Percentiles rank a stretch among this genome's conserved stretches.
phyloP scores from a whole-genome alignment of 768 basidiomycete species.

The Hypholoma fasciculare region DNA sequence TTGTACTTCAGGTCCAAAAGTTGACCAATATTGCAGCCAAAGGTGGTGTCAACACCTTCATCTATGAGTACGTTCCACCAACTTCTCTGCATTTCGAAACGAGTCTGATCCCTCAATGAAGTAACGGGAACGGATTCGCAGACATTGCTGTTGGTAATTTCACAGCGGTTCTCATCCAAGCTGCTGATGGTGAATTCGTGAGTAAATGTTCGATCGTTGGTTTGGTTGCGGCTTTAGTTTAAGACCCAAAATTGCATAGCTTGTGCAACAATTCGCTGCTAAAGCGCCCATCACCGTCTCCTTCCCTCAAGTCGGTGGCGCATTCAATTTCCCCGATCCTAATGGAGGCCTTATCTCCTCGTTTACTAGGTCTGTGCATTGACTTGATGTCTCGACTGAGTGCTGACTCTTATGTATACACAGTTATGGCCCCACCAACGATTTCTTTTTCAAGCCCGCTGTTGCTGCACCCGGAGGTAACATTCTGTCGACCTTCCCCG shows the following conservation, averaged over 20 bases:
- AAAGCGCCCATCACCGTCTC: slow-evolving; percentile 41
- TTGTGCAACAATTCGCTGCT: slow-evolving; percentile 50
- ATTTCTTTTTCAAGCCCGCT: slow-evolving; percentile 53
- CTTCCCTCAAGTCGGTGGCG: slow-evolving; percentile 47
- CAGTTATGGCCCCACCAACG: slow-evolving; percentile 60
- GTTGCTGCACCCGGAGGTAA: slow-evolving; percentile 50
- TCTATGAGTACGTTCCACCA: slow-evolving; percentile 50
- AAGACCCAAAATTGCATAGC: slow-evolving; percentile 25
- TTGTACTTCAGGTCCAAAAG: slow-evolving; percentile 41
- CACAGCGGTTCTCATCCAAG: slow-evolving; percentile 50
- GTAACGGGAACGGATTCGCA: slow-evolving; percentile 49
- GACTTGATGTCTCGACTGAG: not conserved
- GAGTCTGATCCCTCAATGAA: slow-evolving; percentile 18
- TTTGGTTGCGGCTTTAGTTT: not conserved
- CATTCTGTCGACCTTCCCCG: slow-evolving; percentile 45
- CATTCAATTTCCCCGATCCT: slow-evolving; percentile 45
- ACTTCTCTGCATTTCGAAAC: not conserved
- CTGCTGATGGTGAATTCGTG: slow-evolving; percentile 56
- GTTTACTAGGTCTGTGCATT: slow-evolving; percentile 42
- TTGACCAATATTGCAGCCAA: slow-evolving; percentile 53
- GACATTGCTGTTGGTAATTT: slow-evolving; percentile 46
- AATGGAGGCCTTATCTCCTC: slow-evolving; percentile 55
- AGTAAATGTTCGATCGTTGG: slow-evolving; percentile 19
- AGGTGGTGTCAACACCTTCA: slow-evolving; percentile 46
- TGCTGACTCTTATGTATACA: not conserved